Evolutionary conservation across 805 yeast species (phyloP), one percentile per base, ranked within the genome.

Genomic region (Torulaspora microellipsoides): DNA sequence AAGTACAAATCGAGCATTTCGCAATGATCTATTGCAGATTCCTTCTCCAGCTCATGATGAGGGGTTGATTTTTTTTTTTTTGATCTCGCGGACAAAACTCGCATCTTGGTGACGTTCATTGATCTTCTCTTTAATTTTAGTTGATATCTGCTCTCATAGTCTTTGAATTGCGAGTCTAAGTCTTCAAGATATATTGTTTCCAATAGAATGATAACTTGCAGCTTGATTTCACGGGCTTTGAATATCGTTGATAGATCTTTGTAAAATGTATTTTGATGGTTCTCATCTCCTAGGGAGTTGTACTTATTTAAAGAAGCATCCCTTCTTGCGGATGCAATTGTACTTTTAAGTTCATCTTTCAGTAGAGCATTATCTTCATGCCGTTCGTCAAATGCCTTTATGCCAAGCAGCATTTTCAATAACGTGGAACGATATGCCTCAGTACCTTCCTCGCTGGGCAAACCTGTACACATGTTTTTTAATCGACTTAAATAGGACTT

Each of bases 201-300:
- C 32, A 79, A 51, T 2, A 75, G 48, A 0, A 77, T 47, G 2
- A 80, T 51, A 0, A 77, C 63, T 53, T 80, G 84, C 27, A 80
- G 54, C 48, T 78, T 81, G 1, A 80, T 74, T 49, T 79, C 84
- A 29, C 83, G 62, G 2, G 75, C 65, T 48, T 78, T 79, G 45
- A 78, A 62, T 31, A 71, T 68, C 31, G 65, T 56, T 2, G 67
- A 54, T 1, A 73, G 46, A 12, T 61, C 66, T 1, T 53, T 53
- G 1, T 64, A 32, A 8, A 55, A 50, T 20, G 62, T 63, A 7
- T 50, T 54, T 13, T 33, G 32, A 2, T 40, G 27, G 12, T 36
- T 38, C 27, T 17, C 40, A 12, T 31, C 43, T 8, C 31, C n/a
- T 27, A 14, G 31, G 5, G 45, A 23, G 15, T 34, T 35, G 15